Percentiles rank a stretch among this genome's conserved stretches.
These are phyloP conservation scores for Sporothrix sp. DNA, from an alignment of 2,329 filamentous ascomycete genomes.

Conservation along the genomic window DNA sequence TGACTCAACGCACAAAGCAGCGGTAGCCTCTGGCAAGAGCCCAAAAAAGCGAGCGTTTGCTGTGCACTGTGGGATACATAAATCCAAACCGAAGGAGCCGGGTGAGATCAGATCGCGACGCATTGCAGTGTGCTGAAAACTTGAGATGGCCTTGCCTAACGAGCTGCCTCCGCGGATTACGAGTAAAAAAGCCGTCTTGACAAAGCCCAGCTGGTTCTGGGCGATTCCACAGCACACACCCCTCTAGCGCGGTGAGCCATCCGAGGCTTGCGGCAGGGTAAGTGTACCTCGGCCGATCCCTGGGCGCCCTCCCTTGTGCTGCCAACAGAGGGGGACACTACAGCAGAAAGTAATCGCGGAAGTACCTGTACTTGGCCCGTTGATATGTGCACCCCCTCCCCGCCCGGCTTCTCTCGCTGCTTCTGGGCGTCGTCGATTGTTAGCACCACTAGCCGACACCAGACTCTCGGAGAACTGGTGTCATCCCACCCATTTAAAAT, in stretches of 20 bases:
- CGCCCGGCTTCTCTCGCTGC: neutral
- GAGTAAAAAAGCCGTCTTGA: neutral
- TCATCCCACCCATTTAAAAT: constrained; percentile 6
- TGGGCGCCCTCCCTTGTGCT: constrained; percentile 6
- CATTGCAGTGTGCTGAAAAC: too few relatives aligned
- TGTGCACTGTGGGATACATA: too few relatives aligned
- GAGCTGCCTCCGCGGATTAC: neutral
- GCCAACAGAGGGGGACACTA: neutral
- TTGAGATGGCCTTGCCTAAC: neutral
- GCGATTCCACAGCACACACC: constrained; percentile 5
- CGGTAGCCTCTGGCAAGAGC: too few relatives aligned
- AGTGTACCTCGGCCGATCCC: constrained; percentile 1
- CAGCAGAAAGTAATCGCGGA: neutral
- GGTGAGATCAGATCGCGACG: too few relatives aligned
- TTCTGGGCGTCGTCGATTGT: neutral
- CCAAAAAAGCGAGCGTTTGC: too few relatives aligned
- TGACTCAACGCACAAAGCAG: too few relatives aligned
- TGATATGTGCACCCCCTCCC: constrained; percentile 3
- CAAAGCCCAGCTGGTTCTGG: constrained; percentile 7
- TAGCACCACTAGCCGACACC: neutral
- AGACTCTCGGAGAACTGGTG: constrained; percentile 7
- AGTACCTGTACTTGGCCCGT: constrained; percentile 2
- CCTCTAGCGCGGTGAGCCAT: neutral
- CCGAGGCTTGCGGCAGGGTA: neutral
- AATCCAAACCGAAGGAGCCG: too few relatives aligned